These are phyloP conservation scores for Corrigiola litoralis DNA, from an alignment of 179 eudicot genomes.

Conservation along the genomic window DNA sequence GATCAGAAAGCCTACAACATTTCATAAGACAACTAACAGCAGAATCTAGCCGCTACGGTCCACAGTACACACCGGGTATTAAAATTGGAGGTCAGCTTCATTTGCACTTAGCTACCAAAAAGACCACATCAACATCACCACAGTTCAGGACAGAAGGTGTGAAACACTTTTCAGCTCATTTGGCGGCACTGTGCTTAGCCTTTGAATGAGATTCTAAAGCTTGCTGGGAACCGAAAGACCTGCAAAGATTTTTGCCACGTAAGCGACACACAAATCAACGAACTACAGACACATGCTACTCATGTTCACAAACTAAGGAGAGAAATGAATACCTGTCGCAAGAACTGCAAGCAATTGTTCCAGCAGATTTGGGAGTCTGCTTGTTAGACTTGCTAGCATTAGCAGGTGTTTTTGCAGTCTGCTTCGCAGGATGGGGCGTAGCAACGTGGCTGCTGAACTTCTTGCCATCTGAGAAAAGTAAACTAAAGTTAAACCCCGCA, in stretches of 20 bases:
- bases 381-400: constrained; percentile 43
- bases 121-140: neutral
- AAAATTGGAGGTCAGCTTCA: neutral
- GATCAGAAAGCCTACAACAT: neutral
- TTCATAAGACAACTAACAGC: neutral
- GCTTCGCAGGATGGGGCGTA: constrained; percentile 69
- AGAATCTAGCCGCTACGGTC: neutral
- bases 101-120: neutral
- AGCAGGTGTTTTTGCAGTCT: constrained; percentile 53
- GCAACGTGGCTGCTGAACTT: constrained; percentile 52
- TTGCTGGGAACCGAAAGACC: constrained; percentile 52
- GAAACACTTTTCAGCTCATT: neutral
- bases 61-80: neutral
- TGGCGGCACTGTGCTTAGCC: constrained; percentile 56
- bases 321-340: constrained; percentile 37
- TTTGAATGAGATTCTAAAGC: constrained; percentile 56
- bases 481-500: neutral
- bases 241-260: constrained; percentile 14
- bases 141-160: neutral
- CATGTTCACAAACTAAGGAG: neutral
- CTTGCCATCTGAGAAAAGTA: constrained; percentile 40
- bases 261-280: neutral
- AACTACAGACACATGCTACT: neutral
- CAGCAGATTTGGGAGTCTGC: constrained; percentile 54
- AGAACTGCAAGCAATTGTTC: constrained; percentile 45